phyloP scores from a whole-genome alignment of 2,329 filamentous ascomycete genomes.

The Aureobasidium namibiae region DNA sequence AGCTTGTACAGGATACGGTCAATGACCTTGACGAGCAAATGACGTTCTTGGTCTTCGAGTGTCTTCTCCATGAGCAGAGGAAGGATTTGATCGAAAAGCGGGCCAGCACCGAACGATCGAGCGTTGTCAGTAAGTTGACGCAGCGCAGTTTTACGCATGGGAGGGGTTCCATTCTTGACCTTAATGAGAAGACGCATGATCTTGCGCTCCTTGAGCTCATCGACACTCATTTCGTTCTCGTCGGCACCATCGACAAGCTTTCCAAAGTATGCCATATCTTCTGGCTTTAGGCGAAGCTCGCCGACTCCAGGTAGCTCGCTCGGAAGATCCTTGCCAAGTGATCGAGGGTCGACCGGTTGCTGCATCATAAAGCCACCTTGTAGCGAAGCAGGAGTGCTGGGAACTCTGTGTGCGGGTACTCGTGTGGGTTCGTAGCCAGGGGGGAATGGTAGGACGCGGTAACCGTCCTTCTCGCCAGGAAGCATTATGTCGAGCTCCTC shows the following conservation, averaged over 20 bases:
- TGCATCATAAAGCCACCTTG: slow-evolving; percentile 93
- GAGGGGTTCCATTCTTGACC: slow-evolving; percentile 97
- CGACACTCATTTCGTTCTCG: slow-evolving; percentile 84
- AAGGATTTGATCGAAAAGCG: slow-evolving; percentile 94
- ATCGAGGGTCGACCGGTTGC: slow-evolving; percentile 74
- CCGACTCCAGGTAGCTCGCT: slow-evolving; percentile 94
- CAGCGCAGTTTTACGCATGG: slow-evolving; percentile 96
- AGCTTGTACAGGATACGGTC: slow-evolving; percentile 98
- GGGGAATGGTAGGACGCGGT: slow-evolving; percentile 83
- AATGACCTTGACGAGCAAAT: slow-evolving; percentile 97
- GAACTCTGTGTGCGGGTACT: slow-evolving; percentile 66
- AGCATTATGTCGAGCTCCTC: slow-evolving; percentile 91
- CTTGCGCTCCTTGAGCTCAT: slow-evolving; percentile 94
- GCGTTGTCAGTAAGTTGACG: slow-evolving; percentile 97
- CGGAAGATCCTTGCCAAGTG: slow-evolving; percentile 81
- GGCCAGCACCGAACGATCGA: slow-evolving; percentile 85
- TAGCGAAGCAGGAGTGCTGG: slow-evolving; percentile 54
- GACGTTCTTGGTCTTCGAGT: slow-evolving; percentile 93
- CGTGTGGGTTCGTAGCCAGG: slow-evolving; percentile 84
- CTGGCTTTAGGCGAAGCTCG: slow-evolving; percentile 92
- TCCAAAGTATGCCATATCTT: slow-evolving; percentile 98
- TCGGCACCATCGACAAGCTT: slow-evolving; percentile 93
- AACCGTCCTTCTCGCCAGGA: slow-evolving; percentile 66
- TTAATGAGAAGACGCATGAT: slow-evolving; percentile 96
- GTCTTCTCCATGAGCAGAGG: slow-evolving; percentile 97